phyloP scores from a whole-genome alignment of 371 early-diverging fungal genomes.

The Zopfochytrium polystomum region DNA sequence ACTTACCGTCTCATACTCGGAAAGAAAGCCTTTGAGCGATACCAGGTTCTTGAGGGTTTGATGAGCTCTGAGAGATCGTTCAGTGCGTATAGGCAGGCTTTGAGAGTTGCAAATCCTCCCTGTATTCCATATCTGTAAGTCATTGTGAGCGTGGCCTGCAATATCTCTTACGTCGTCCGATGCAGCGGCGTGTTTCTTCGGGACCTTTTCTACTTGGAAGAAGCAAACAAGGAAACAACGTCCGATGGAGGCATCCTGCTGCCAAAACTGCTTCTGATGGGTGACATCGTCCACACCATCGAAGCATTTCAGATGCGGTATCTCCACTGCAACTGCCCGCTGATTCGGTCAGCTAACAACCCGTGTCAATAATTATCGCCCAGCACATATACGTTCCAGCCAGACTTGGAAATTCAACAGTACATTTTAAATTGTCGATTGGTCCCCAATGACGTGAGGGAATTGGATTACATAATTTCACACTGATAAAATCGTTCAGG shows the following conservation, averaged over 20 bases:
- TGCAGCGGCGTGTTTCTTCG: constrained; percentile 43
- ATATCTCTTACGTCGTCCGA: too few relatives aligned
- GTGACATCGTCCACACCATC: constrained; percentile 44
- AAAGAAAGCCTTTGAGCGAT: constrained; percentile 19
- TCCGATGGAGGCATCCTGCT: constrained; percentile 40
- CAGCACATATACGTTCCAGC: too few relatives aligned
- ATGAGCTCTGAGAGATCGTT: constrained; percentile 46
- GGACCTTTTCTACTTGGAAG: constrained; percentile 48
- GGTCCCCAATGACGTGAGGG: too few relatives aligned
- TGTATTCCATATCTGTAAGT: constrained; percentile 50
- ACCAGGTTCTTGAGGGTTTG: constrained; percentile 34
- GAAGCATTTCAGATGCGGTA: constrained; percentile 40
- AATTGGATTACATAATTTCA: too few relatives aligned
- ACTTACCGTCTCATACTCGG: constrained; percentile 30
- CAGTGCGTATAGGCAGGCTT: constrained; percentile 34
- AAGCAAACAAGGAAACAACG: constrained; percentile 38
- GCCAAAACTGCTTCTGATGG: constrained; percentile 43
- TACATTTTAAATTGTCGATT: too few relatives aligned
- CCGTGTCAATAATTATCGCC: too few relatives aligned
- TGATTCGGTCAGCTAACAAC: too few relatives aligned
- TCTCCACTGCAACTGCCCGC: too few relatives aligned
- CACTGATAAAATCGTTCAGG: too few relatives aligned
- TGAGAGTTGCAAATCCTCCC: constrained; percentile 35
- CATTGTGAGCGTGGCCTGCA: not conserved
- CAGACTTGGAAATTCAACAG: too few relatives aligned